Base-by-base conservation (phyloP, 768 basidiomycete genomes). In the Amyloporia xantha region DNA sequence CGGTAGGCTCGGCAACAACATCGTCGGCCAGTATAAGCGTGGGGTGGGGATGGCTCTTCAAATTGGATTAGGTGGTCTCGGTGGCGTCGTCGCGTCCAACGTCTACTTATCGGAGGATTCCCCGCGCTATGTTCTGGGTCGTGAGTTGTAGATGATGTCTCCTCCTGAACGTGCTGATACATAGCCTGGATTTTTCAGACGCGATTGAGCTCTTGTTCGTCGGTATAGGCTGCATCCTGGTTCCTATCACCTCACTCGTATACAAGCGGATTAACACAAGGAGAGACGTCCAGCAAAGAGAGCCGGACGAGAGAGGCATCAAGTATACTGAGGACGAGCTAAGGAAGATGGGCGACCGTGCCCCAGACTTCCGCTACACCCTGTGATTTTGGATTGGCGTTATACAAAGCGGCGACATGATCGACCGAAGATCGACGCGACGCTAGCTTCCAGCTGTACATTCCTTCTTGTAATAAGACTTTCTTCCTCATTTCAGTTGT, bases 11-110 rank as follows among this genome's bases (percentile, higher is more conserved):
- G 78, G 78, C 19, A 83, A 81, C 56, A 84, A 86, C 54, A 68
- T 84, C 11, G 65, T 75, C 0, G 84, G 84, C 0, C 81, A 83
- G 51, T 85, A 81, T 59, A 87, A 86, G 59, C 82, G 84, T 3
- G 84, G 65, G 12, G 68, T 82, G 10, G 82, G 79, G 2, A 78
- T 86, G 74, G 82, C 82, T 0, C 45, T 85, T 21, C 79, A 85
- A n/a, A 79, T 84, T 23, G 79, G 80, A 4, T 70, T 84, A 17
- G 83, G 81, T 0, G 83, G 84, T 57, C 77, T 85, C 51, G 66
- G 75, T 23, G 84, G 82, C 1, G 79, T 78, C 0, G 78, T 86
- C 45, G 77, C 82, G 2, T 71, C 73, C 5, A 84, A 80, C 53
- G 75, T 86, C 5, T 87, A 78, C 59, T 71, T 81, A 12, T 53